phyloP scores from a whole-genome alignment of 345 rosid genomes.

The Hibiscus syriacus region DNA sequence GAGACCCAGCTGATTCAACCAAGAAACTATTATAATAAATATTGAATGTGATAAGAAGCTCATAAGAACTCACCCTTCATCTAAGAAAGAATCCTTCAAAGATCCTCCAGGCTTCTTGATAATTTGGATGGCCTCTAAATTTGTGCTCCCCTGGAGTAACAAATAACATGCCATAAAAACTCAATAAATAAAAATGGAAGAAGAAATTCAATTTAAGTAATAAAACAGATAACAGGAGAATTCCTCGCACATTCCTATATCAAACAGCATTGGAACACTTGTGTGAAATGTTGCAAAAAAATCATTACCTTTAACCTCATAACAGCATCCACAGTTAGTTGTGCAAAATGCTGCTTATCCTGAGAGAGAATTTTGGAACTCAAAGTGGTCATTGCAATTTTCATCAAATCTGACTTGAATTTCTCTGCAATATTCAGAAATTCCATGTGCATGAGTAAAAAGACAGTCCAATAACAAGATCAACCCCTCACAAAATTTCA shows the following conservation, averaged over 20 bases:
- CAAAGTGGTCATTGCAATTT: slow-evolving; percentile 87
- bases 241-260: background rate
- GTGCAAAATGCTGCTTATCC: slow-evolving; percentile 84
- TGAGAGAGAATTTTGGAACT: slow-evolving; percentile 92
- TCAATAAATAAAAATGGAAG: background rate
- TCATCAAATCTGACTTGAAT: slow-evolving; percentile 77
- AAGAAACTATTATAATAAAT: background rate
- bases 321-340: slow-evolving; percentile 92
- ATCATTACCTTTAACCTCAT: slow-evolving; percentile 67
- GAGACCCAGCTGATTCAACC: background rate
- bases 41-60: background rate
- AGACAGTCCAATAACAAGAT: background rate
- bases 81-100: slow-evolving; percentile 84
- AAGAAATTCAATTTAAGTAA: background rate
- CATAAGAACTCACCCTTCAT: slow-evolving; percentile 73
- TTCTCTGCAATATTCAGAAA: slow-evolving; percentile 51
- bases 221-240: background rate
- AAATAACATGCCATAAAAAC: slow-evolving; percentile 5
- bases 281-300: background rate
- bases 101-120: slow-evolving; percentile 99
- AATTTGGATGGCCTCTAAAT: slow-evolving; percentile 88
- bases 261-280: background rate
- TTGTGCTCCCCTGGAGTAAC: slow-evolving; percentile 81
- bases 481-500: background rate
- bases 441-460: slow-evolving; percentile 2